These are phyloP conservation scores for Botryotinia calthae DNA, from an alignment of 2,329 filamentous ascomycete genomes.

Conservation along the genomic window DNA sequence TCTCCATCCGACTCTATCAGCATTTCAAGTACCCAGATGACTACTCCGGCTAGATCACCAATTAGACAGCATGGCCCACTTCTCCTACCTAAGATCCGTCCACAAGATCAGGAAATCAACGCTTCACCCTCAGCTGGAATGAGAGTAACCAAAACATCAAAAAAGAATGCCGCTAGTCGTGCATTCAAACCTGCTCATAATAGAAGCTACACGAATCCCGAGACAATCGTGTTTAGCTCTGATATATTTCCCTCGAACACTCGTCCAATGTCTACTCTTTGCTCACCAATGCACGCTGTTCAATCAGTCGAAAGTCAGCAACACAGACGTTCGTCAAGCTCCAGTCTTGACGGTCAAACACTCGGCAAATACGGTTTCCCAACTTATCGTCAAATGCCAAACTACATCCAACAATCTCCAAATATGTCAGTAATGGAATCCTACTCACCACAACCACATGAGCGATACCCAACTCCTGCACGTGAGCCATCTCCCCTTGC, in stretches of 20 bases:
- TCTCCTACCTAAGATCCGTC: constrained; percentile 80
- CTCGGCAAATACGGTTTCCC: constrained; percentile 75
- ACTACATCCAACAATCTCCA: constrained; percentile 43
- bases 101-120: constrained; percentile 76
- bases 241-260: constrained; percentile 32
- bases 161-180: constrained; percentile 32
- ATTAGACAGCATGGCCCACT: constrained; percentile 76
- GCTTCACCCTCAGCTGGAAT: constrained; percentile 43
- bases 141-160: constrained; percentile 54
- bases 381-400: constrained; percentile 75
- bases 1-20: constrained; percentile 50
- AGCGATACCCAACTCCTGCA: constrained; percentile 37
- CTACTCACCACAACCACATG: constrained; percentile 49
- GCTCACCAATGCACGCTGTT: constrained; percentile 35
- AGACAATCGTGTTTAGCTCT: constrained; percentile 46
- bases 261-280: constrained; percentile 36
- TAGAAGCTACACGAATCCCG: constrained; percentile 61
- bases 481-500: constrained; percentile 47
- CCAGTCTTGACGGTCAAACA: constrained; percentile 63
- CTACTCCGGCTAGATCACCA: constrained; percentile 69
- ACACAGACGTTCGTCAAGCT: constrained; percentile 62
- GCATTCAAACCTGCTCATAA: constrained; percentile 49
- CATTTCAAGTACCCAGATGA: constrained; percentile 64
- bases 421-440: constrained; percentile 36
- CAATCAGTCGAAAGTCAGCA: constrained; percentile 42